phyloP scores from a whole-genome alignment of 148 eudicot genomes.

The Rhododendron henanense region DNA sequence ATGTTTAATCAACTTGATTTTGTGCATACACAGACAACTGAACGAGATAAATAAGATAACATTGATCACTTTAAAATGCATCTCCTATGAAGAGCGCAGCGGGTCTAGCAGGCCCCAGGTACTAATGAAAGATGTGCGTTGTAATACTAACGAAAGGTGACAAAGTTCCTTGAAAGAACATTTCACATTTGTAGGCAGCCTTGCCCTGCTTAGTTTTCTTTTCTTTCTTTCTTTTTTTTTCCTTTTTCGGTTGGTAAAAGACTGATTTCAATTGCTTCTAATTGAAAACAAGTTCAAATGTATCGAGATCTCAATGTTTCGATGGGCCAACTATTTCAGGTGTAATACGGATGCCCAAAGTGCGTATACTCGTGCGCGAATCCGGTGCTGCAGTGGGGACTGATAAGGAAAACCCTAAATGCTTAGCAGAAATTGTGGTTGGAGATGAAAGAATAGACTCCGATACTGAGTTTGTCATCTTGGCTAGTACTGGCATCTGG shows the following conservation, averaged over 20 bases:
- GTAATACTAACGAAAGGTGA: not conserved
- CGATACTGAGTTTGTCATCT: conserved; percentile 66
- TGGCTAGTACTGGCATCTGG: conserved; percentile 69
- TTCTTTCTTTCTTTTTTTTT: no score
- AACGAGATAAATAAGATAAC: no score
- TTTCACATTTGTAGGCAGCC: not conserved
- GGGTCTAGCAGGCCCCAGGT: not conserved
- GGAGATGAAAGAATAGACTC: conserved; percentile 50
- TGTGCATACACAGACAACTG: not conserved
- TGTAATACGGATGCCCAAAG: conserved; percentile 44
- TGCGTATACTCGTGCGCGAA: conserved; percentile 19
- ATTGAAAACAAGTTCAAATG: not conserved
- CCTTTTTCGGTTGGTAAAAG: not conserved
- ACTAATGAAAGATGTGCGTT: not conserved
- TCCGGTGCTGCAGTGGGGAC: conserved; percentile 16
- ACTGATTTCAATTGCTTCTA: not conserved
- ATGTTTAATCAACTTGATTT: not conserved
- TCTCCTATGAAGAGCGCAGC: not conserved
- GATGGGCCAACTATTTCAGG: conserved; percentile 26
- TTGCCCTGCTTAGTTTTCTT: not conserved
- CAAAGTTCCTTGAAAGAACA: not conserved
- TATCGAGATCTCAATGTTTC: not conserved
- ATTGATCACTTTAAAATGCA: not conserved
- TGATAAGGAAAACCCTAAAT: conserved; percentile 23
- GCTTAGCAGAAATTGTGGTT: conserved; percentile 32